Evolutionary conservation across 768 basidiomycete species (phyloP).

Genomic region (Phaffia tasmanica): DNA sequence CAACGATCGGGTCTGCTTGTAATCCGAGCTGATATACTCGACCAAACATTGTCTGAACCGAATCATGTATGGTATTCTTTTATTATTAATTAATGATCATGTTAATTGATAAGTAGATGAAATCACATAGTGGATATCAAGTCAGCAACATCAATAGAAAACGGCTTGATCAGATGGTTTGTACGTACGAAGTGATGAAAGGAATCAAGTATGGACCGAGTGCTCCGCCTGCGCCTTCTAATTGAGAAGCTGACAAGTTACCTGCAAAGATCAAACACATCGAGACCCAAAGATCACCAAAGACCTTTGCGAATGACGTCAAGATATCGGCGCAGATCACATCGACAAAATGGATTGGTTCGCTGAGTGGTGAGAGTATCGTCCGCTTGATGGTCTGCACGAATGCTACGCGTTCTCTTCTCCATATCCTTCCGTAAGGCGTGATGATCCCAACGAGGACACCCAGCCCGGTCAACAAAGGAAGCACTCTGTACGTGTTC

Average conservation of each 20-base stretch:
- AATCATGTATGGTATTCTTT: conserved; percentile 73
- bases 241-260: conserved; percentile 52
- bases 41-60: conserved; percentile 89
- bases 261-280: conserved; percentile 75
- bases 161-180: background rate
- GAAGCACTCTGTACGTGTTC: conserved; percentile 66
- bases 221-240: conserved; percentile 48
- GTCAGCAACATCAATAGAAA: background rate
- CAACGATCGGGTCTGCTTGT: conserved; percentile 59
- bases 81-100: background rate
- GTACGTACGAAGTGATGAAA: conserved; percentile 67
- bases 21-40: conserved; percentile 59
- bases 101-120: background rate
- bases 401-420: conserved; percentile 64
- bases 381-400: conserved; percentile 65
- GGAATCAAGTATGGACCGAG: conserved; percentile 67
- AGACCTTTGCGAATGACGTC: conserved; percentile 92
- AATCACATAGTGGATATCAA: background rate
- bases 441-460: conserved; percentile 51
- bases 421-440: conserved; percentile 58
- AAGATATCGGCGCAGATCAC: conserved; percentile 89
- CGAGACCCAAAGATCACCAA: conserved; percentile 88
- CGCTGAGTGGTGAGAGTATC: conserved; percentile 50
- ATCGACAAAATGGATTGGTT: conserved; percentile 73
- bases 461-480: conserved; percentile 54